phyloP scores from a whole-genome alignment of 1,284 basidiomycete species.

The Cutaneotrichosporon sp. region DNA sequence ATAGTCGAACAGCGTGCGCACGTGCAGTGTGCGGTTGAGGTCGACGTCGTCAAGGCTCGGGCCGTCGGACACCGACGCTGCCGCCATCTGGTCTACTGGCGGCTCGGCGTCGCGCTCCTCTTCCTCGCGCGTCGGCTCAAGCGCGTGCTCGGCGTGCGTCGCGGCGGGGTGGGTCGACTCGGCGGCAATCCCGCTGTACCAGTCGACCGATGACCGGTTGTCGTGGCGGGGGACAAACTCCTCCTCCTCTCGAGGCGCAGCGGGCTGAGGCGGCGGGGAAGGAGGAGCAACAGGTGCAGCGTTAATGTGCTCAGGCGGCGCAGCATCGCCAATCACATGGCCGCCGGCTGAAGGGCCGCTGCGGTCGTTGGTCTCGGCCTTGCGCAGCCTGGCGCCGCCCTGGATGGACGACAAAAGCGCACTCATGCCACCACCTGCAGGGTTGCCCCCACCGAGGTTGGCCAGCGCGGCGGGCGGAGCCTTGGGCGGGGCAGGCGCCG shows the following conservation, averaged over 20 bases:
- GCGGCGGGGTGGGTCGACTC: slow-evolving; percentile 53
- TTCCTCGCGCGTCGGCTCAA: slow-evolving; percentile 30
- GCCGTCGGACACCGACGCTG: slow-evolving; percentile 8
- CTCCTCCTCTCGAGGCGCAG: slow-evolving; percentile 16
- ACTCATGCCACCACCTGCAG: slow-evolving; percentile 45
- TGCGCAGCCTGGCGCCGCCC: slow-evolving; percentile 68
- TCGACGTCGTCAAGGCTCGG: slow-evolving; percentile 20
- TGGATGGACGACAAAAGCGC: slow-evolving; percentile 79
- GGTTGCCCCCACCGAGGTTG: slow-evolving; percentile 44
- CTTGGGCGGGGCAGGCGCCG: slow-evolving; percentile 44
- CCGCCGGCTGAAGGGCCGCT: slow-evolving; percentile 65
- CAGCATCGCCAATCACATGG: slow-evolving; percentile 66
- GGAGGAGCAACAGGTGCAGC: slow-evolving; percentile 40
- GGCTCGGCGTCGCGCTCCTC: slow-evolving; percentile 48
- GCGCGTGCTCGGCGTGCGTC: slow-evolving; percentile 19
- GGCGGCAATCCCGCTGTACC: slow-evolving; percentile 82
- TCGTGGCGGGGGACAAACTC: slow-evolving; percentile 37
- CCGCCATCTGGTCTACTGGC: slow-evolving; percentile 1
- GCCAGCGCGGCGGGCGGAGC: slow-evolving; percentile 48
- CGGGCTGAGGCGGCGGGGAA: slow-evolving; percentile 10
- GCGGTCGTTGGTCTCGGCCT: slow-evolving; percentile 78
- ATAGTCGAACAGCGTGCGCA: slow-evolving; percentile 75
- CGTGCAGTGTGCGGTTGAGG: slow-evolving; percentile 51
- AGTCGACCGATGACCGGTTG: slow-evolving; percentile 80
- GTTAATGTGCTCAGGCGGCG: slow-evolving; percentile 68